These are phyloP conservation scores for Yamadazyma triangularis DNA, from an alignment of 1,139 yeast species.

Conservation along the genomic window DNA sequence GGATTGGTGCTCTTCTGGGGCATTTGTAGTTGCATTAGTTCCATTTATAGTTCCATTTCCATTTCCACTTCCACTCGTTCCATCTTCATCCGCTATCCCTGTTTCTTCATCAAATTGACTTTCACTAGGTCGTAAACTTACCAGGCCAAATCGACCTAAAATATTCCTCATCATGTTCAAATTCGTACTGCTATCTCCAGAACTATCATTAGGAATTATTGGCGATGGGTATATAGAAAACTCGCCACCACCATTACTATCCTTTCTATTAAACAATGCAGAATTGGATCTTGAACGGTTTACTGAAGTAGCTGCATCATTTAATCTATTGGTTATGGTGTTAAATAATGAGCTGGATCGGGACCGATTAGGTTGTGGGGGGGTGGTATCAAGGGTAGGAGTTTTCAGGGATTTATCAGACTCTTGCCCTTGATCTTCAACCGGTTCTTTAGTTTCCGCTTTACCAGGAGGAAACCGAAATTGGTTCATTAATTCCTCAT, in stretches of 20 bases:
- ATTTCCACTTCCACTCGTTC: too few relatives aligned
- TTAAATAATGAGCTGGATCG: constrained; percentile 39
- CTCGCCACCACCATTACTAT: too few relatives aligned
- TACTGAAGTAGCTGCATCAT: constrained; percentile 16
- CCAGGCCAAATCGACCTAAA: constrained; percentile 29
- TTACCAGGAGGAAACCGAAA: constrained; percentile 3
- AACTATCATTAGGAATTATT: constrained; percentile 9
- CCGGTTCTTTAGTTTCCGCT: neutral
- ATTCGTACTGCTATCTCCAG: constrained; percentile 12
- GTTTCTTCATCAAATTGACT: neutral
- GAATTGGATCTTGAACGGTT: constrained; percentile 33
- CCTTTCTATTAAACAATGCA: constrained; percentile 18
- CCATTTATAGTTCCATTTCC: too few relatives aligned
- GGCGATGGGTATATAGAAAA: constrained; percentile 7
- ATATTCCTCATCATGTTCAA: constrained; percentile 32
- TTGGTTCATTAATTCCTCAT: constrained; percentile 23
- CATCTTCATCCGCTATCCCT: constrained; percentile 4
- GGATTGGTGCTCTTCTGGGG: constrained; percentile 21
- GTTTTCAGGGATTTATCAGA: too few relatives aligned
- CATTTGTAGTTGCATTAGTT: constrained; percentile 7
- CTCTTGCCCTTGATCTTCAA: constrained; percentile 1
- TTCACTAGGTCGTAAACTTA: constrained; percentile 13
- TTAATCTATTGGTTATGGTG: constrained; percentile 27
- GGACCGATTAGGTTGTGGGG: constrained; percentile 18
- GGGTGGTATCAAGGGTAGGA: neutral